Evolutionary conservation across 805 yeast species (phyloP).

Genomic region (Diddensiella santjacobensis): DNA sequence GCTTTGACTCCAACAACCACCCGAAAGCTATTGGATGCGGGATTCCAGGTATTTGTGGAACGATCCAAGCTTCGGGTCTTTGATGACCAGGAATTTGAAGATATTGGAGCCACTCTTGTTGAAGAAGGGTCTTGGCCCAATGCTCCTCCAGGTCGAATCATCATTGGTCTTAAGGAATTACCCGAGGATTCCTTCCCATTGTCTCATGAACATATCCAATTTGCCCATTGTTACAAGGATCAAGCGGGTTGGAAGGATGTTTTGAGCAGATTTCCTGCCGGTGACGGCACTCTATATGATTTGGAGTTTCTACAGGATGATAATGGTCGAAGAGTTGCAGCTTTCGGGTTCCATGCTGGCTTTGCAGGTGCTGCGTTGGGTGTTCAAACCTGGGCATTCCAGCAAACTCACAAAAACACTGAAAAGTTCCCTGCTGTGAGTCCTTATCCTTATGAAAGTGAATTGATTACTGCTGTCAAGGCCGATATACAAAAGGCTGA

Average conservation of each 20-base stretch:
- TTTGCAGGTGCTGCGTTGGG: constrained; percentile 99
- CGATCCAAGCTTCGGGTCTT: constrained; percentile 82
- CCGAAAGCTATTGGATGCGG: constrained; percentile 76
- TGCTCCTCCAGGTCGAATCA: constrained; percentile 88
- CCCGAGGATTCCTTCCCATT: constrained; percentile 87
- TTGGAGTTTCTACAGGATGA: constrained; percentile 92
- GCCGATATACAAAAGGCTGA: constrained; percentile 53
- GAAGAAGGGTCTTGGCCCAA: constrained; percentile 90
- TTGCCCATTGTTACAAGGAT: constrained; percentile 97
- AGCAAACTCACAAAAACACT: constrained; percentile 57
- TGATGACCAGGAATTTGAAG: constrained; percentile 65
- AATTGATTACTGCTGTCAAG: constrained; percentile 49
- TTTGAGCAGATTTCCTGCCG: constrained; percentile 80
- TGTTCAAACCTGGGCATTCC: constrained; percentile 89
- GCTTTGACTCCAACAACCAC: constrained; percentile 92
- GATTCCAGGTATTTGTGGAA: constrained; percentile 86
- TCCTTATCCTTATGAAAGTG: constrained; percentile 79
- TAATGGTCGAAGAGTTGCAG: constrained; percentile 97
- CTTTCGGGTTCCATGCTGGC: constrained; percentile 99
- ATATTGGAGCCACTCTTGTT: constrained; percentile 80
- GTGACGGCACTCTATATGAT: constrained; percentile 88
- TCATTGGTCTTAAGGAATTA: constrained; percentile 90
- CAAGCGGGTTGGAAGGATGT: constrained; percentile 98
- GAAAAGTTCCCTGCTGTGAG: constrained; percentile 73
- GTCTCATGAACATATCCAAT: constrained; percentile 93